phyloP scores from a whole-genome alignment of 2,329 filamentous ascomycete species.

The Neonectria faginata region DNA sequence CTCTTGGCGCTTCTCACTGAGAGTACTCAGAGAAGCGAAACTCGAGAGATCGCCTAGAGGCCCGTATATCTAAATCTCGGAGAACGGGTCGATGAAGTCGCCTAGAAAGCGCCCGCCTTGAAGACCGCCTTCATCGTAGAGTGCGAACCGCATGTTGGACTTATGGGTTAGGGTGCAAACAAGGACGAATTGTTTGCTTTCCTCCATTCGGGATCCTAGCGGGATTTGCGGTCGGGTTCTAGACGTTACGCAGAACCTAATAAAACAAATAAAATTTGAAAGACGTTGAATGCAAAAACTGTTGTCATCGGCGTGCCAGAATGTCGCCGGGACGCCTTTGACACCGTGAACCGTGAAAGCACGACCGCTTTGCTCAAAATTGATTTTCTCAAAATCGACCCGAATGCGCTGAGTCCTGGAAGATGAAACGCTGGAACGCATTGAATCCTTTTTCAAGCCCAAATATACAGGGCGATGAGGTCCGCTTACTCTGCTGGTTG shows the following conservation, averaged over 20 bases:
- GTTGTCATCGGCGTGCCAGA: background rate
- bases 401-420: background rate
- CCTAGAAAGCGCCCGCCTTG: background rate
- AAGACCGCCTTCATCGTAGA: background rate
- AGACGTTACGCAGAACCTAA: background rate
- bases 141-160: background rate
- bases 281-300: background rate
- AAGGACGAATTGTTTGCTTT: background rate
- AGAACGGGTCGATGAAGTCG: background rate
- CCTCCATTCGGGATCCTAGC: background rate
- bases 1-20: background rate
- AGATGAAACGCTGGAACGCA: too few relatives aligned
- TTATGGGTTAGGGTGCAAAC: background rate
- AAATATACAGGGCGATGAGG: background rate
- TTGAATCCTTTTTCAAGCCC: background rate
- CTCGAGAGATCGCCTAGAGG: background rate
- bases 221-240: background rate
- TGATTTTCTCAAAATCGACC: background rate
- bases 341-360: background rate
- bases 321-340: background rate
- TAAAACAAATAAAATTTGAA: background rate
- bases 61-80: background rate
- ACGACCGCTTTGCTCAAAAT: too few relatives aligned
- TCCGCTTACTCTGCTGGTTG: too few relatives aligned
- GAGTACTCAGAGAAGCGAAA: background rate